Conservation (phyloP, 1,139 yeast species). For the Maudiozyma humilis region DNA sequence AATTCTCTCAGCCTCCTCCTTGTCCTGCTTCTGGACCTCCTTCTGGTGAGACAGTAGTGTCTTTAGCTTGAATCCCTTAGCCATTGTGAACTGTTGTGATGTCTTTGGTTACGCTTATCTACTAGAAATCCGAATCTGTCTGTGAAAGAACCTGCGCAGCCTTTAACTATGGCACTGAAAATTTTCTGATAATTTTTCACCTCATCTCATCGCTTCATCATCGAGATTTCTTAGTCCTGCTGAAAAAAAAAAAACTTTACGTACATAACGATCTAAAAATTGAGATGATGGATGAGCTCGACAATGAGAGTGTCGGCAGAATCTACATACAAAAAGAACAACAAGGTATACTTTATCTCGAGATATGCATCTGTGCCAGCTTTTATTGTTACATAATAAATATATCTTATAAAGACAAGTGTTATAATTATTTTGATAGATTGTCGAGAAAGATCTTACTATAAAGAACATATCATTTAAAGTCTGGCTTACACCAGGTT, state of each 20-base stretch:
- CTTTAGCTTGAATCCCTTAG: constrained; percentile 33
- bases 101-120: background rate
- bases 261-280: background rate
- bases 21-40: constrained; percentile 17
- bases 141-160: background rate
- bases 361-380: too few species aligned
- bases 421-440: too few species aligned
- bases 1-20: constrained; percentile 21
- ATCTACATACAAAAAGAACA: too few species aligned
- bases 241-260: constrained; percentile 2
- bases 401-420: too few species aligned
- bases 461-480: too few species aligned
- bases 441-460: background rate
- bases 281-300: too few species aligned
- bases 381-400: too few species aligned
- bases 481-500: constrained; percentile 32
- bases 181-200: constrained; percentile 5
- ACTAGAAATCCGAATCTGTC: too few species aligned
- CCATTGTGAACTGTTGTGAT: constrained; percentile 22
- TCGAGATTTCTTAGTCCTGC: background rate
- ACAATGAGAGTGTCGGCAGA: too few species aligned
- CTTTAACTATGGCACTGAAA: constrained; percentile 1
- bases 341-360: too few species aligned
- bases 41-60: constrained; percentile 29
- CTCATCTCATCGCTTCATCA: constrained; percentile 22